These are phyloP conservation scores for Pseudohyphozyma bogoriensis DNA, from an alignment of 768 basidiomycete genomes.

Conservation along the genomic window DNA sequence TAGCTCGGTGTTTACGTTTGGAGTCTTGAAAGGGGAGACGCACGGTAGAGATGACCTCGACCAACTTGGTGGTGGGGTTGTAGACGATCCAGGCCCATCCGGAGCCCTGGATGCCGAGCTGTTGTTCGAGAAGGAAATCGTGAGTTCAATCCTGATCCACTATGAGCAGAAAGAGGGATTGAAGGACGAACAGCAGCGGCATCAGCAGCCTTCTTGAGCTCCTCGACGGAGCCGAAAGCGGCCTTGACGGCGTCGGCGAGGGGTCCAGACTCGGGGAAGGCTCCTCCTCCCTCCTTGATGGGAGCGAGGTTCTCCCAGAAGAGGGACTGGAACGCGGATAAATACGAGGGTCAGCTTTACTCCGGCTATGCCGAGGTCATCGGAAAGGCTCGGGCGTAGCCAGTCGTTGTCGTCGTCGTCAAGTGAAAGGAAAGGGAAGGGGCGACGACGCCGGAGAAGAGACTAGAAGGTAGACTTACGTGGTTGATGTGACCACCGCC, in stretches of 20 bases:
- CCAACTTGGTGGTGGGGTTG: constrained; percentile 41
- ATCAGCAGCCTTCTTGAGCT: constrained; percentile 77
- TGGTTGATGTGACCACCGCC: constrained; percentile 91
- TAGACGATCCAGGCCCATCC: constrained; percentile 91
- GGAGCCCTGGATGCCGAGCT: constrained; percentile 88
- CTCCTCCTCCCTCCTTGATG: constrained; percentile 49
- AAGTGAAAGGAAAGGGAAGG: not conserved
- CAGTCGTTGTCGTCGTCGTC: not conserved
- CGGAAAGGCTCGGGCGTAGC: not conserved
- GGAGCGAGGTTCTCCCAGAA: constrained; percentile 99
- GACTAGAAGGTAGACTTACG: constrained; percentile 36
- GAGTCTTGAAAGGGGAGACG: too few species aligned
- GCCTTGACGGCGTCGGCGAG: constrained; percentile 65
- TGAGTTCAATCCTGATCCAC: too few species aligned
- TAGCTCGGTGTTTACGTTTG: too few species aligned
- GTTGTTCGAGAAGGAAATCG: too few species aligned
- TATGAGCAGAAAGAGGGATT: too few species aligned
- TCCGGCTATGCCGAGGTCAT: too few species aligned
- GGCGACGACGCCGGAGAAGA: too few species aligned
- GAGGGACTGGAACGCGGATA: constrained; percentile 42
- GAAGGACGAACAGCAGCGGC: too few species aligned
- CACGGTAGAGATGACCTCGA: constrained; percentile 85
- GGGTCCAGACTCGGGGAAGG: constrained; percentile 37
- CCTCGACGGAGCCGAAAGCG: constrained; percentile 79
- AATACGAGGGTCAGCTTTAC: too few species aligned